Conservation (phyloP, 73 alveolate genomes). For the Paraurostyla sp. region DNA sequence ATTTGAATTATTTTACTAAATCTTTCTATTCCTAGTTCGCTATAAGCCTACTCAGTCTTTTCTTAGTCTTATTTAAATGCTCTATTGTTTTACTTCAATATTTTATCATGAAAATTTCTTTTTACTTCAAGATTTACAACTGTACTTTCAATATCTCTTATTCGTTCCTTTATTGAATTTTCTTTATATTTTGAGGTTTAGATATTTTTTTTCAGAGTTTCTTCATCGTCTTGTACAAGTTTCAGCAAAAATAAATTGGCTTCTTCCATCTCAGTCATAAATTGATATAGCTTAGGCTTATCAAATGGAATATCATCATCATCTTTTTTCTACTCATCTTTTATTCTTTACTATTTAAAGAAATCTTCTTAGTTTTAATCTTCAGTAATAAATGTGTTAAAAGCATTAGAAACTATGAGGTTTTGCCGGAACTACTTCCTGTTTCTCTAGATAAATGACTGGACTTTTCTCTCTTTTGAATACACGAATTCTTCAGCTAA, state of each 20-base stretch:
- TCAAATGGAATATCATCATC: not conserved
- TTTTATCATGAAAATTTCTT: not conserved
- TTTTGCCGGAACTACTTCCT: too few species aligned
- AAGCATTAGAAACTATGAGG: not conserved
- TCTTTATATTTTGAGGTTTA: not conserved
- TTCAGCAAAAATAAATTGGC: not conserved
- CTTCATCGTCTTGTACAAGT: constrained; percentile 12
- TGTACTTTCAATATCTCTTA: not conserved
- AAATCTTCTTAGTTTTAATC: too few species aligned
- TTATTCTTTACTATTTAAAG: too few species aligned
- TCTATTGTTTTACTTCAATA: not conserved
- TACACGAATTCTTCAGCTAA: not conserved
- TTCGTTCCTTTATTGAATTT: not conserved
- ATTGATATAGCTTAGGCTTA: not conserved
- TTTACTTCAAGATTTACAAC: not conserved
- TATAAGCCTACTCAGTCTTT: not conserved
- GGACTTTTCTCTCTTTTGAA: not conserved
- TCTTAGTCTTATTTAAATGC: not conserved
- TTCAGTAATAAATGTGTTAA: not conserved
- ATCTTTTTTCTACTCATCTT: not conserved
- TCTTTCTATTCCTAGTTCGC: not conserved
- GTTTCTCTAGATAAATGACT: not conserved
- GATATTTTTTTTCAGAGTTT: not conserved
- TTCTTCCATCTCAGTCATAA: constrained; percentile 23
- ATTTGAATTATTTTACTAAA: not conserved